Percentiles rank a stretch among this genome's conserved stretches.
Conservation (phyloP, 768 basidiomycete genomes). For the Tylopilus felleus region DNA sequence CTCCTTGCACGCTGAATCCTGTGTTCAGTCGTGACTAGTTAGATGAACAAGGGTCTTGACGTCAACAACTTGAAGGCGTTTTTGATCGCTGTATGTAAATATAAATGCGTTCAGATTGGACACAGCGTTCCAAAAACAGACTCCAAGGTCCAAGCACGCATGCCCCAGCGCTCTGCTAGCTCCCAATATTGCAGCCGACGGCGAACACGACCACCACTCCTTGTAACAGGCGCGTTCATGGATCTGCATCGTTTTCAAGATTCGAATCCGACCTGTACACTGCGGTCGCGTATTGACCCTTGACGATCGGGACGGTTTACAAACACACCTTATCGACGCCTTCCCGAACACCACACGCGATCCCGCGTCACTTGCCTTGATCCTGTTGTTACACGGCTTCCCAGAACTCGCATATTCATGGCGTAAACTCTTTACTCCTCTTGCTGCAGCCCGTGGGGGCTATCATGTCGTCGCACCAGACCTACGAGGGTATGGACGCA, state of each 20-base stretch:
- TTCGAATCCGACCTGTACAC: conserved; percentile 34
- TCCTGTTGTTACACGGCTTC: conserved; percentile 63
- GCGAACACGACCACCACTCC: neutral
- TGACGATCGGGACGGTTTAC: conserved; percentile 42
- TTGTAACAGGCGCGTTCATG: conserved; percentile 9
- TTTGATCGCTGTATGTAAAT: neutral
- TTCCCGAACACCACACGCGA: conserved; percentile 22
- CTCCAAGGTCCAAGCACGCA: neutral
- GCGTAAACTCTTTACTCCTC: conserved; percentile 53
- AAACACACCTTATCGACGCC: conserved; percentile 50
- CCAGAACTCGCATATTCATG: conserved; percentile 66
- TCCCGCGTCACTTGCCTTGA: conserved; percentile 37
- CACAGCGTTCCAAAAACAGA: neutral
- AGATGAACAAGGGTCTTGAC: neutral
- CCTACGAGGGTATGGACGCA: conserved; percentile 51
- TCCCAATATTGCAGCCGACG: neutral
- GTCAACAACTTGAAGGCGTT: neutral
- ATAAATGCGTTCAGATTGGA: neutral
- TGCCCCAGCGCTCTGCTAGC: neutral
- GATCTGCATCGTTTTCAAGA: conserved; percentile 7
- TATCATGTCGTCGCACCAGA: conserved; percentile 66
- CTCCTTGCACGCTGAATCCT: neutral
- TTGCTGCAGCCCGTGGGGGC: conserved; percentile 40
- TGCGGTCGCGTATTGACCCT: conserved; percentile 39
- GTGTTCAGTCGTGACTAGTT: neutral